These are phyloP conservation scores for Endothia cerciana DNA, from an alignment of 2,329 filamentous ascomycete species.

Conservation along the genomic window DNA sequence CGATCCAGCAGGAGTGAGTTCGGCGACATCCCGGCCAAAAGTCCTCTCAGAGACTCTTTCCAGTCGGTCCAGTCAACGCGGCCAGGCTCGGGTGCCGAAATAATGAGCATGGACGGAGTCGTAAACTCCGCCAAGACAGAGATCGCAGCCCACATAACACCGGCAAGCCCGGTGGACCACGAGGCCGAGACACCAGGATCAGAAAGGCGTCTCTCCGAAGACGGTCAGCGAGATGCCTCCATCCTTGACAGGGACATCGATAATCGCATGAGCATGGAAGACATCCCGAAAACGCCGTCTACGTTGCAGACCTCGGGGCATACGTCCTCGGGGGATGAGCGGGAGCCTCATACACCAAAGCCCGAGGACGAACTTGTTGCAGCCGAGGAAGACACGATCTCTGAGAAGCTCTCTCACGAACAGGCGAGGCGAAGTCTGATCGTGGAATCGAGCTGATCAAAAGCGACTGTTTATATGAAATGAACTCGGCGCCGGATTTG, in stretches of 20 bases:
- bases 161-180: constrained; percentile 24
- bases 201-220: constrained; percentile 26
- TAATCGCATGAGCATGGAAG: constrained; percentile 29
- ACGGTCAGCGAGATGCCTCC: constrained; percentile 34
- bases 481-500: constrained; percentile 2
- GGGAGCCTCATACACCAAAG: constrained; percentile 35
- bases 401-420: constrained; percentile 17
- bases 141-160: constrained; percentile 20
- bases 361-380: constrained; percentile 30
- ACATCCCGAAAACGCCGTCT: constrained; percentile 29
- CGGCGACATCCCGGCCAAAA: constrained; percentile 60
- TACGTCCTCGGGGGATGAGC: constrained; percentile 34
- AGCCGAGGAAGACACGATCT: constrained; percentile 13
- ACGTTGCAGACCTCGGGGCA: constrained; percentile 30
- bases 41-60: constrained; percentile 57
- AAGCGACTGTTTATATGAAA: neutral
- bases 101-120: constrained; percentile 23
- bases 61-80: constrained; percentile 32
- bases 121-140: constrained; percentile 16
- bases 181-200: constrained; percentile 23
- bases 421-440: constrained; percentile 22
- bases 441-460: constrained; percentile 19
- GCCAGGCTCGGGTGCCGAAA: constrained; percentile 22
- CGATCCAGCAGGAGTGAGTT: constrained; percentile 61
- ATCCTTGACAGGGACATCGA: constrained; percentile 35